phyloP scores from a whole-genome alignment of 768 basidiomycete species.

The Coprinellus micaceus region DNA sequence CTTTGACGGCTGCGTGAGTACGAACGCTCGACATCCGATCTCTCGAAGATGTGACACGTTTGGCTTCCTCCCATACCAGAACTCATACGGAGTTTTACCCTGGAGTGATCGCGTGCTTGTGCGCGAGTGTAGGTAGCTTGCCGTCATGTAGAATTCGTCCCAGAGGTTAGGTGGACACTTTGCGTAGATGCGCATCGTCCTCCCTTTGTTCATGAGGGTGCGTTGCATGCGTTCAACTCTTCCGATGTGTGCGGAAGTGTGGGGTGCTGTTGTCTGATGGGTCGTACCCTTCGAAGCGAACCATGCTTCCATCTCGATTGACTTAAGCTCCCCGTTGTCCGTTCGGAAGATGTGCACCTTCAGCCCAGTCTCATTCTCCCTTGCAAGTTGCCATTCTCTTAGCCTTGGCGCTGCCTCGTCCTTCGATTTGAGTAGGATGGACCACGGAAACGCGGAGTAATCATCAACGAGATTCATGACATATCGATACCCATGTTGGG shows the following conservation, averaged over 20 bases:
- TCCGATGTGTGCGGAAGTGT: constrained; percentile 36
- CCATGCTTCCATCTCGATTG: constrained; percentile 18
- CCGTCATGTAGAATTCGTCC: constrained; percentile 31
- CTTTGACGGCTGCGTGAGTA: constrained; percentile 17
- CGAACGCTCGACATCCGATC: constrained; percentile 19
- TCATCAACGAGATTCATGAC: constrained; percentile 36
- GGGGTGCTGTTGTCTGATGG: constrained; percentile 22
- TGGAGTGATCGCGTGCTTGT: constrained; percentile 11
- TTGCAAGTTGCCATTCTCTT: constrained; percentile 23
- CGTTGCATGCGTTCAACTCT: constrained; percentile 33
- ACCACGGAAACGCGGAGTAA: constrained; percentile 25
- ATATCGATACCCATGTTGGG: constrained; percentile 24
- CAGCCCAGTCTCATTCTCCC: constrained; percentile 18
- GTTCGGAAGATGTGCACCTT: constrained; percentile 15
- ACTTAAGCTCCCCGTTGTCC: constrained; percentile 22
- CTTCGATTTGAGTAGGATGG: constrained; percentile 29
- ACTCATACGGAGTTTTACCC: constrained; percentile 14
- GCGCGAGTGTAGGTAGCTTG: constrained; percentile 18
- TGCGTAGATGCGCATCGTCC: constrained; percentile 25
- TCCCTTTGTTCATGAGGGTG: constrained; percentile 28
- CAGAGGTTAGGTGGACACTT: constrained; percentile 25
- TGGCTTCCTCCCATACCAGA: constrained; percentile 16
- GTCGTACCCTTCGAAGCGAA: constrained; percentile 8
- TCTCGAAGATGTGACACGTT: constrained; percentile 23
- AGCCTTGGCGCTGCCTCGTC: constrained; percentile 20